A percentile compares a stretch with the other conserved stretches of the same genome.
phyloP scores from a whole-genome alignment of 2,329 filamentous ascomycete species.

The Aspergillus candidus region DNA sequence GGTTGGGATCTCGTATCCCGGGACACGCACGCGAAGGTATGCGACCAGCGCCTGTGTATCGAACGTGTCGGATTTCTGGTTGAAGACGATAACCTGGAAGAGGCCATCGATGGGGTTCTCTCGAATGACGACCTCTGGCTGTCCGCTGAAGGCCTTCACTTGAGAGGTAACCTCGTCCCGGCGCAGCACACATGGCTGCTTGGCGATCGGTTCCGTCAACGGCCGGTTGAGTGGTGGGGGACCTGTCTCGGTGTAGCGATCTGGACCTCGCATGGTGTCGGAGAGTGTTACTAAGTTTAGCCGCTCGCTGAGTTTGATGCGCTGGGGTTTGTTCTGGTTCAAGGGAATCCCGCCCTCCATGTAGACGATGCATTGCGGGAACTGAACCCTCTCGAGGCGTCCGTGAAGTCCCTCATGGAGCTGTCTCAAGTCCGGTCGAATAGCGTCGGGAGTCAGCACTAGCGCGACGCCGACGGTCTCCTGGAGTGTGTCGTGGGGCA shows the following conservation, averaged over 20 bases:
- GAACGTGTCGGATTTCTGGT: not conserved
- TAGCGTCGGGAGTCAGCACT: conserved; percentile 42
- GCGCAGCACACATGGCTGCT: conserved; percentile 26
- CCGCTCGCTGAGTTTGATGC: conserved; percentile 48
- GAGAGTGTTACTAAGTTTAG: conserved; percentile 42
- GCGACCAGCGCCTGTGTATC: conserved; percentile 6
- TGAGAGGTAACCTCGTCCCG: conserved; percentile 17
- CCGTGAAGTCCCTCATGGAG: conserved; percentile 45
- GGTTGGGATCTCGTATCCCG: conserved; percentile 36
- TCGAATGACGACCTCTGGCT: conserved; percentile 11
- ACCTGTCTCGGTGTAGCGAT: conserved; percentile 46
- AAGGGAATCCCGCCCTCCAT: conserved; percentile 50
- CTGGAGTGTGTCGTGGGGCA: conserved; percentile 48
- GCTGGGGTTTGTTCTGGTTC: conserved; percentile 53
- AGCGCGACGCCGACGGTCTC: conserved; percentile 52
- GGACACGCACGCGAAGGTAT: conserved; percentile 15
- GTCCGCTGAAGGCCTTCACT: not conserved
- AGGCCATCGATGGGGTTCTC: conserved; percentile 14
- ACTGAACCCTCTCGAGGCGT: conserved; percentile 49
- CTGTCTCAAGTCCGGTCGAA: conserved; percentile 44
- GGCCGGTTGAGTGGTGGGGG: conserved; percentile 47
- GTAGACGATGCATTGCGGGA: conserved; percentile 48
- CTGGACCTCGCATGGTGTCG: conserved; percentile 40
- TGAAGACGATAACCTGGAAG: conserved; percentile 13
- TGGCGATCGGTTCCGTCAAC: conserved; percentile 34